These are phyloP conservation scores for Pleurotus tuber-regium DNA, from an alignment of 768 basidiomycete genomes.

Conservation along the genomic window DNA sequence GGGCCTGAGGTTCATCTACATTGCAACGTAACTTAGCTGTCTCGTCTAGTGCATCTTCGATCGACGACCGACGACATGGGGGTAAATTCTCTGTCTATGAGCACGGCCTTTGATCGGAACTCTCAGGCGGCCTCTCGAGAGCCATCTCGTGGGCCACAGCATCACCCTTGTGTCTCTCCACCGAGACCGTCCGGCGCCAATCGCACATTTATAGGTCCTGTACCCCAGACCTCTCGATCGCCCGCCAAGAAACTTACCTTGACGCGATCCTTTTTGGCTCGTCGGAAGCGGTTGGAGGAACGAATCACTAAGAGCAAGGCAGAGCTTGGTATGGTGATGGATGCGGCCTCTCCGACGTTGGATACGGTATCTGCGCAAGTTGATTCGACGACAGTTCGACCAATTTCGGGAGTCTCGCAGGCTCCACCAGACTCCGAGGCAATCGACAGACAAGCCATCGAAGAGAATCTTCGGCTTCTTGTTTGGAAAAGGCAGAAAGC, in stretches of 20 bases:
- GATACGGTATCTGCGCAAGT: no score
- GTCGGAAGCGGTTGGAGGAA: slow-evolving; percentile 45
- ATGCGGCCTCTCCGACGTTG: not conserved
- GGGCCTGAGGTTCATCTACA: not conserved
- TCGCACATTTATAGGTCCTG: no score
- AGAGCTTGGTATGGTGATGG: slow-evolving; percentile 26
- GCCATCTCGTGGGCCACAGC: not conserved
- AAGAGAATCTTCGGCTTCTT: slow-evolving; percentile 36
- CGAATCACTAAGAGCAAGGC: slow-evolving; percentile 34
- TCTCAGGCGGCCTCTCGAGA: not conserved
- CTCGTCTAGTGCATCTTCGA: not conserved
- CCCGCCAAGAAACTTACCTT: slow-evolving; percentile 36
- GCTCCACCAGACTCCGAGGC: slow-evolving; percentile 1
- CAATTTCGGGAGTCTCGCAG: not conserved
- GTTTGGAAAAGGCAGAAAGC: slow-evolving; percentile 38
- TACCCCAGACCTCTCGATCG: not conserved
- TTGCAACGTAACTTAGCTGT: no score
- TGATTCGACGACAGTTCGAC: not conserved
- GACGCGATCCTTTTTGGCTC: slow-evolving; percentile 34
- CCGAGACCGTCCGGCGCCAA: no score
- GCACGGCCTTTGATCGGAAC: not conserved
- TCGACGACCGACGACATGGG: slow-evolving; percentile 26
- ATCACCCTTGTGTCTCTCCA: not conserved
- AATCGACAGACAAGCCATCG: slow-evolving; percentile 35
- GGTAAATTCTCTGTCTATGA: slow-evolving; percentile 22